Base-by-base conservation (phyloP, 306 rosid genomes). In the Dryas alaskensis region DNA sequence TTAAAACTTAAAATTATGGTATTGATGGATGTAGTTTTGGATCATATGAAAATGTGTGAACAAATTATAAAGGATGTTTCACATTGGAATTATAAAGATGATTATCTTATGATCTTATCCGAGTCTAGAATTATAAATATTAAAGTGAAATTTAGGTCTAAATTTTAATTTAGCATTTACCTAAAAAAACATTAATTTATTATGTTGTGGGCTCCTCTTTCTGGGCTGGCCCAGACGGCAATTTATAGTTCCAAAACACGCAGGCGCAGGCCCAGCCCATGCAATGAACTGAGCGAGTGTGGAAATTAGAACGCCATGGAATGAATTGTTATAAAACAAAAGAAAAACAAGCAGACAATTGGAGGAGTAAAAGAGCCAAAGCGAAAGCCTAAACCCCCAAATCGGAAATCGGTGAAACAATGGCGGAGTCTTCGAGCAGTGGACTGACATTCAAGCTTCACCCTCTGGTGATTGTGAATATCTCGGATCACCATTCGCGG, bases 371-470 rank as follows among this genome's bases (percentile, higher is more conserved):
- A 6, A 17, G 49, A 22, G 22, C 22, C 27, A n/a, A 53, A 43
- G 17, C 42, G 3, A 27, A 70, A 8, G 1, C 8, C 14, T 16
- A 4, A 58, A 12, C 54, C 55, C 45, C 25, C 65, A 55, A 55
- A 70, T 69, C 63, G 19, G 52, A 42, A 37, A 16, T 69, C 57
- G 65, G 66, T 37, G 53, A 42, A 77, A 31, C 52, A n/a, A 88
- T 93, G 97, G 92, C 97, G 72, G 87, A 96, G 3, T 89, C 95
- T 7, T 92, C 99, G 47, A 89, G 98, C 86, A 95, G 99, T 69
- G 99, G 99, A 37, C 85, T 95, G 77, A 95, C 97, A 19, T 95
- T 92, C 93, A 95, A 95, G 87, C 79, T 95, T 3, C 99, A 95
- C 12, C 99, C 99, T 2, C 87, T 95, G 10, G 99, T 92, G 61